These are phyloP conservation scores for Pseudovirgaria hyperparasitica DNA, from an alignment of 2,329 filamentous ascomycete genomes.

Conservation along the genomic window DNA sequence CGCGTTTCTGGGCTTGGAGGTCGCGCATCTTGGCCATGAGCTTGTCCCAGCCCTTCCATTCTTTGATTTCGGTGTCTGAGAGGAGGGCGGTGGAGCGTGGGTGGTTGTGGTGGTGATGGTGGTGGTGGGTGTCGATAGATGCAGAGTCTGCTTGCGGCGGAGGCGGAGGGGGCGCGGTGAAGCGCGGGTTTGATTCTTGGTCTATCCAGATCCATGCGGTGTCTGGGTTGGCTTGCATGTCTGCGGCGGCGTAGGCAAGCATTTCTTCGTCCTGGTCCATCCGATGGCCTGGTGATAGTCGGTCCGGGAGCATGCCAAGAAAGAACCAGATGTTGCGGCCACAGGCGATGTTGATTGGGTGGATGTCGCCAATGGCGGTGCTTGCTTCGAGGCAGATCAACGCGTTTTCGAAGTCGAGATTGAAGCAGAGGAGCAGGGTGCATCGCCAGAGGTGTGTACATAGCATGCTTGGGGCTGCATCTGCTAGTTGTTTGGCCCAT, in stretches of 20 bases:
- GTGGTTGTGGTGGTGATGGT: constrained; percentile 8
- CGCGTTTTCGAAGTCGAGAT: constrained; percentile 60
- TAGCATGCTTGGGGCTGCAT: constrained; percentile 60
- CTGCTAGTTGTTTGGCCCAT: constrained; percentile 47
- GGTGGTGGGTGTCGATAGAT: constrained; percentile 5
- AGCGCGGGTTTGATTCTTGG: constrained; percentile 27
- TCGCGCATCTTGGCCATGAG: constrained; percentile 52
- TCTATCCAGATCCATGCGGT: constrained; percentile 69
- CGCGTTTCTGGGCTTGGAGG: constrained; percentile 38
- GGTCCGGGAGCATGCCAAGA: constrained; percentile 50
- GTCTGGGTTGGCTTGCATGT: constrained; percentile 69
- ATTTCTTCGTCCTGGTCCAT: constrained; percentile 70
- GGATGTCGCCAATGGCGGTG: constrained; percentile 54
- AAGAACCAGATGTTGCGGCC: constrained; percentile 78
- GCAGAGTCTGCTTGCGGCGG: constrained; percentile 1
- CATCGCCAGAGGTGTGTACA: constrained; percentile 82
- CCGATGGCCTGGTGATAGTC: constrained; percentile 31
- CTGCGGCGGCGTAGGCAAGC: constrained; percentile 71
- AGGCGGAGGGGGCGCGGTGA: constrained; percentile 1
- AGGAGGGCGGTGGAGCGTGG: constrained; percentile 37
- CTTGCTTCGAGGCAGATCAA: constrained; percentile 60
- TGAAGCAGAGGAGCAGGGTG: constrained; percentile 64
- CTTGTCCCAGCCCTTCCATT: constrained; percentile 72
- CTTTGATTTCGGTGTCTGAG: constrained; percentile 44
- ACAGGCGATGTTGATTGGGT: constrained; percentile 64